These are phyloP conservation scores for Rhynchospora tenuis DNA, from an alignment of 176 grass and related monocot species.

Conservation along the genomic window DNA sequence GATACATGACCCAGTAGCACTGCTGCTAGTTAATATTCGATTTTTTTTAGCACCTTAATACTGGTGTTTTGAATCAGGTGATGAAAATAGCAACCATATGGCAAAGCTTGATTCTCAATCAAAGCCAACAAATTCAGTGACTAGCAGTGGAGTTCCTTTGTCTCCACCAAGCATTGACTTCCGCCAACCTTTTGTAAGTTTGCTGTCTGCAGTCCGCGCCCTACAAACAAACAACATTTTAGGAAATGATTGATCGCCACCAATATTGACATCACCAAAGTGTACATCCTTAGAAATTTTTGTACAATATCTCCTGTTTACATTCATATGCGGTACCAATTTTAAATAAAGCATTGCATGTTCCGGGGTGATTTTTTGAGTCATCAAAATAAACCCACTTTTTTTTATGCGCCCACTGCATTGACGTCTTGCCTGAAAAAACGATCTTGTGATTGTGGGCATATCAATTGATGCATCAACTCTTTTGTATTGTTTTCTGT, in stretches of 20 bases:
- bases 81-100: neutral
- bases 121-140: neutral
- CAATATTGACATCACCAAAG: neutral
- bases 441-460: neutral
- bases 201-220: too few relatives aligned
- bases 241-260: neutral
- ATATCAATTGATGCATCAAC: neutral
- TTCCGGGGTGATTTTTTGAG: neutral
- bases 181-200: constrained; percentile 12
- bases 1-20: neutral
- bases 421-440: neutral
- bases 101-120: neutral
- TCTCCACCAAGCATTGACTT: neutral
- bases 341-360: neutral
- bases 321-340: neutral
- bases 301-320: neutral
- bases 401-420: neutral
- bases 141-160: neutral
- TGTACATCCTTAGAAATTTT: neutral
- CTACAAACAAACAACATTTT: neutral
- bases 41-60: neutral
- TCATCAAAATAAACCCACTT: neutral
- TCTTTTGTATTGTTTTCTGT: neutral
- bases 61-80: neutral
- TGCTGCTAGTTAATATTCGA: neutral